Evolutionary conservation across 2,329 filamentous ascomycete species (phyloP).

Genomic region (Cordyceps farinosa): DNA sequence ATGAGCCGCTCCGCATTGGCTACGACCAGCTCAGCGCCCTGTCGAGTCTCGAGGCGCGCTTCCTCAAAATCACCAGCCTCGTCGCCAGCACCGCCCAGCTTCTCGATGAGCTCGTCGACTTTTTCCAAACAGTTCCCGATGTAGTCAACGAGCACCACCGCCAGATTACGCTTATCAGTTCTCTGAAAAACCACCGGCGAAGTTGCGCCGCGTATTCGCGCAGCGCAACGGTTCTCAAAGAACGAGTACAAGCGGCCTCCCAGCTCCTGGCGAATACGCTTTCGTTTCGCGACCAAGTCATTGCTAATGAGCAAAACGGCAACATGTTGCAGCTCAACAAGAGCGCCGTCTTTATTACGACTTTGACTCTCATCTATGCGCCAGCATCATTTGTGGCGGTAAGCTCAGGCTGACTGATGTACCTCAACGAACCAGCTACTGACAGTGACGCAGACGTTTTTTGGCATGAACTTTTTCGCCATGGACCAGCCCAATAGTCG

Average conservation of each 20-base stretch:
- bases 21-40: constrained; percentile 28
- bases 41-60: constrained; percentile 26
- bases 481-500: constrained; percentile 28
- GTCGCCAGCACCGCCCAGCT: constrained; percentile 23
- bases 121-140: constrained; percentile 1
- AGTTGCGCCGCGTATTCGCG: constrained; percentile 22
- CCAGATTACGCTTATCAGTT: not conserved
- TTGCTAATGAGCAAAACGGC: constrained; percentile 30
- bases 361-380: constrained; percentile 28
- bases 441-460: constrained; percentile 30
- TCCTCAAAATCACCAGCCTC: constrained; percentile 24
- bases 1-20: constrained; percentile 27
- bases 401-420: constrained; percentile 18
- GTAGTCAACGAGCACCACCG: not conserved
- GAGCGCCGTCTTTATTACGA: constrained; percentile 32
- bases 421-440: not conserved
- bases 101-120: constrained; percentile 22
- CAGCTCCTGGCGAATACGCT: constrained; percentile 28
- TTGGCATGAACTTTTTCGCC: constrained; percentile 41
- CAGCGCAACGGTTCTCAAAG: constrained; percentile 24
- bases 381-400: constrained; percentile 37
- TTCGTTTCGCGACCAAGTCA: constrained; percentile 29
- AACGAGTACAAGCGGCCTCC: constrained; percentile 26
- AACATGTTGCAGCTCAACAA: constrained; percentile 32
- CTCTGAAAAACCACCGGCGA: constrained; percentile 19